These are phyloP conservation scores for Blastomyces silverae DNA, from an alignment of 2,329 filamentous ascomycete species.

Conservation along the genomic window DNA sequence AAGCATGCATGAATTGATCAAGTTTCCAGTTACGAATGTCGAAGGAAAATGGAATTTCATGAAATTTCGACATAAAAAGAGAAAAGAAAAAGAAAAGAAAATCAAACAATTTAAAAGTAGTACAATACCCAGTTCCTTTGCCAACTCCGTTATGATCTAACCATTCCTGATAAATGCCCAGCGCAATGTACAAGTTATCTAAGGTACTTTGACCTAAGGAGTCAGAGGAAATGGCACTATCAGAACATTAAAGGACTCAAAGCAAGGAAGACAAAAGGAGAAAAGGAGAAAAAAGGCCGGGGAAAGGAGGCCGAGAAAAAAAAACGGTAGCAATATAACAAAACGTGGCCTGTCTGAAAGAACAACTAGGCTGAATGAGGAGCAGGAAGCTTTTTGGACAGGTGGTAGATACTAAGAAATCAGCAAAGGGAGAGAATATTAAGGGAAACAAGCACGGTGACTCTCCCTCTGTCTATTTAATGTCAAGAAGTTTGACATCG, in stretches of 20 bases:
- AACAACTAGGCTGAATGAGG: not conserved
- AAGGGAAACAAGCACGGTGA: not conserved
- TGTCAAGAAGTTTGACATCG: constrained; percentile 78
- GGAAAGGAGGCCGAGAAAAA: not conserved
- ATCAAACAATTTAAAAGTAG: not conserved
- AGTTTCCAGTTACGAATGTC: not conserved
- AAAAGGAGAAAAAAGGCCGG: constrained; percentile 18
- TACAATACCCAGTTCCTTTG: constrained; percentile 3
- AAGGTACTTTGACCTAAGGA: constrained; percentile 29
- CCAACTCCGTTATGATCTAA: constrained; percentile 29
- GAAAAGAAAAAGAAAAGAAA: too few species aligned
- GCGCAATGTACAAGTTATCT: constrained; percentile 29
- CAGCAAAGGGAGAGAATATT: not conserved
- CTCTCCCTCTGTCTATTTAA: constrained; percentile 55
- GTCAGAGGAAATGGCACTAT: constrained; percentile 23
- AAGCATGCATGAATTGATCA: not conserved
- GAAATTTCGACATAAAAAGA: too few species aligned
- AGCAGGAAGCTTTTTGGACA: constrained; percentile 8
- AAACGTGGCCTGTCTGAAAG: not conserved
- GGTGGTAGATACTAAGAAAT: not conserved
- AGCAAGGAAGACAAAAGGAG: constrained; percentile 22
- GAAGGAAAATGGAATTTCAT: not conserved
- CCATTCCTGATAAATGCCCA: constrained; percentile 30
- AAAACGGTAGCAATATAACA: not conserved
- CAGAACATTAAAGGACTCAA: constrained; percentile 29